These are phyloP conservation scores for Trametes hirsuta DNA, from an alignment of 1,284 basidiomycete genomes.

Conservation along the genomic window DNA sequence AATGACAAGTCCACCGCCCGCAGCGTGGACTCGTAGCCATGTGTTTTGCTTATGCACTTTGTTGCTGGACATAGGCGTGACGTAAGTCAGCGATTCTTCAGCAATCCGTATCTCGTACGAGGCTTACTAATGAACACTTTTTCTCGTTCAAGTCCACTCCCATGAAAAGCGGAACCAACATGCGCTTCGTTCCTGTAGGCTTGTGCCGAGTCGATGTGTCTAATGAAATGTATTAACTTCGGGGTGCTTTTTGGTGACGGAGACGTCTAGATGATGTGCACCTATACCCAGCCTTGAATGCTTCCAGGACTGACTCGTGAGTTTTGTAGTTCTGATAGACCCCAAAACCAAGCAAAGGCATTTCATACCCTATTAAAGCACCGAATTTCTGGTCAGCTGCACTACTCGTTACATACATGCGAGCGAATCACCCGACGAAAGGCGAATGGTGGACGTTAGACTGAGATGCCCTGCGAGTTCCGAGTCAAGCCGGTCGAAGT, in stretches of 20 bases:
- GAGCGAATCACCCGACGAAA: too few species aligned
- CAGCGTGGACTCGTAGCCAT: slow-evolving; percentile 33
- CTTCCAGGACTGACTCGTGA: slow-evolving; percentile 62
- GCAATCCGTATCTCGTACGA: background rate
- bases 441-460: too few species aligned
- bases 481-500: too few species aligned
- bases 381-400: too few species aligned
- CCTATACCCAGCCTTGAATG: slow-evolving; percentile 71
- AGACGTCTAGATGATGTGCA: background rate
- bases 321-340: slow-evolving; percentile 76
- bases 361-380: slow-evolving; percentile 46
- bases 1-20: slow-evolving; percentile 31
- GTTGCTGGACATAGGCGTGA: slow-evolving; percentile 20
- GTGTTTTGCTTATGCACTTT: slow-evolving; percentile 31
- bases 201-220: slow-evolving; percentile 75
- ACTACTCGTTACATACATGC: too few species aligned
- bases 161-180: slow-evolving; percentile 61
- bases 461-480: too few species aligned
- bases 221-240: slow-evolving; percentile 19
- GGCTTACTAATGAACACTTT: slow-evolving; percentile 76
- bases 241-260: background rate
- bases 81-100: background rate
- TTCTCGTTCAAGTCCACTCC: slow-evolving; percentile 53
- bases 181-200: slow-evolving; percentile 74
- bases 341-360: slow-evolving; percentile 82